Base-by-base conservation (phyloP, 148 eudicot species). In the Nepenthes gracilis region DNA sequence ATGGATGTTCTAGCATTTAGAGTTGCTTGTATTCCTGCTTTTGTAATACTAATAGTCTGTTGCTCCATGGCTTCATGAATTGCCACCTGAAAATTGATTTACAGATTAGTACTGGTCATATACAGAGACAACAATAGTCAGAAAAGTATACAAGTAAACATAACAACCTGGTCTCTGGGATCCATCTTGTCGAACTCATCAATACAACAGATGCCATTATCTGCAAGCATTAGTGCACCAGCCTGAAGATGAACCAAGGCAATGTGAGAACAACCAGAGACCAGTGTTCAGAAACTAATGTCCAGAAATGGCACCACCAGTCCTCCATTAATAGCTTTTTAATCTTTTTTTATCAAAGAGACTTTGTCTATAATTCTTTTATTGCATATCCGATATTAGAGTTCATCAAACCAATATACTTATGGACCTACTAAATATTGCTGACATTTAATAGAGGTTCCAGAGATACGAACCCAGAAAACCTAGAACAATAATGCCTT, bases 41-140 rank as follows among this genome's bases (percentile, higher is more conserved):
- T 93, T 33, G 99, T 93, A 37, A 93, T 93, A 78, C 99, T 93
- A 67, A 93, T 93, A 5, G 99, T 93, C 75, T 93, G 99, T 70
- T 93, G 99, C 63, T 93, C 99, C 99, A 93, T 93, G 23, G 99
- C 99, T 89, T 93, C 99, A 64, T 93, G 99, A 73, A 93, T 93
- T 63, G 99, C 99, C 70, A 93, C 99, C 99, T 93, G 62, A 34
- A 59, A 37, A 49, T 2, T n/a, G 8, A 40, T 40, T 40, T 40
- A 40, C 8, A 40, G 8, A 40, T 40, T 8, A 40, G 45, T 40
- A 23, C 23, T 23, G 23, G 23, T 23, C 23, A 23, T 23, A 23
- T 23, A 23, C 23, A 23, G 23, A 23, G 23, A 23, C 23, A 23
- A 23, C 23, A 23, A 23, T 23, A 23, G 23, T 23, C 23, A 23